phyloP scores from a whole-genome alignment of 2,329 filamentous ascomycete species.

The Apiospora kogelbergensis region DNA sequence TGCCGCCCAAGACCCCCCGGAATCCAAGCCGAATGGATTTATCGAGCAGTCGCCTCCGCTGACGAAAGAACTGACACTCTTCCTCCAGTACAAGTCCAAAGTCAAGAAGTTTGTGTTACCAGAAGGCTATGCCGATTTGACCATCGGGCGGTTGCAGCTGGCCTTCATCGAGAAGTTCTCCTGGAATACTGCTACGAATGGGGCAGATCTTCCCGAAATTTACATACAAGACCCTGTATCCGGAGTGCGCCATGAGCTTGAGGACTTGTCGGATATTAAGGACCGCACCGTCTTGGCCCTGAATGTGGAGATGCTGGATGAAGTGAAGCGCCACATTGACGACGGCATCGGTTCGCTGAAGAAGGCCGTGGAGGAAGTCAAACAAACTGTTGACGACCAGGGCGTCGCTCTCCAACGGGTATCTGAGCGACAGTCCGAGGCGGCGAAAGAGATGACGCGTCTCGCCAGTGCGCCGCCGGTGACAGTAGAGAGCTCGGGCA shows the following conservation, averaged over 20 bases:
- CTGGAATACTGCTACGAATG: slow-evolving; percentile 96
- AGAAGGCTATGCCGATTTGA: slow-evolving; percentile 81
- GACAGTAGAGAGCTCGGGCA: slow-evolving; percentile 51
- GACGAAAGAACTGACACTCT: slow-evolving; percentile 87
- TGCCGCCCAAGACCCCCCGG: slow-evolving; percentile 37
- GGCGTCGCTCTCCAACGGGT: slow-evolving; percentile 79
- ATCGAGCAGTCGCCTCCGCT: slow-evolving; percentile 66
- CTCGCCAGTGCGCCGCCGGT: slow-evolving; percentile 48
- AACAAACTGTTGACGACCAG: slow-evolving; percentile 81
- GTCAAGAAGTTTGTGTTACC: slow-evolving; percentile 93
- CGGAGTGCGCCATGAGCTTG: slow-evolving; percentile 93
- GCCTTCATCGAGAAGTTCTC: slow-evolving; percentile 99
- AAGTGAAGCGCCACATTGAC: slow-evolving; percentile 95
- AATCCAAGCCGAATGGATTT: slow-evolving; percentile 54
- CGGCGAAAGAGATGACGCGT: slow-evolving; percentile 79
- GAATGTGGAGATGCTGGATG: slow-evolving; percentile 89
- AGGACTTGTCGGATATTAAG: slow-evolving; percentile 90
- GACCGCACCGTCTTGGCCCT: slow-evolving; percentile 93
- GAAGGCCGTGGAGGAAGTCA: slow-evolving; percentile 81
- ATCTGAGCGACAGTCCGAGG: slow-evolving; percentile 86
- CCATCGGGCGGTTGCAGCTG: slow-evolving; percentile 83
- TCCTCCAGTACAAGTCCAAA: slow-evolving; percentile 93
- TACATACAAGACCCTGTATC: slow-evolving; percentile 97
- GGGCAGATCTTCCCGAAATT: slow-evolving; percentile 89
- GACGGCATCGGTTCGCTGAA: slow-evolving; percentile 82